Evolutionary conservation across 2,329 filamentous ascomycete species (phyloP).

Genomic region (Diplodia corticola): DNA sequence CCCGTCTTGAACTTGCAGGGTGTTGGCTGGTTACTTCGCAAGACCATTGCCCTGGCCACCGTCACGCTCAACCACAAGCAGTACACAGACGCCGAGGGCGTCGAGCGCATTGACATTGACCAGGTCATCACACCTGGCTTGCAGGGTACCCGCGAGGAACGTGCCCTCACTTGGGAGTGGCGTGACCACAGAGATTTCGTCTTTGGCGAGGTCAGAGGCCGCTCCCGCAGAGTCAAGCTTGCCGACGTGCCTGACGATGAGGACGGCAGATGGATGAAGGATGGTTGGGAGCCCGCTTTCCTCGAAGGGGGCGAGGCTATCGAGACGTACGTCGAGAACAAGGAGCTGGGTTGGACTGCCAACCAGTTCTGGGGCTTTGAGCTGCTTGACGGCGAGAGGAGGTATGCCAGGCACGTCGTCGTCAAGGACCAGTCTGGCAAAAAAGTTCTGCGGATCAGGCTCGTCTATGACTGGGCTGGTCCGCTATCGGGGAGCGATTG

Average conservation of each 20-base stretch:
- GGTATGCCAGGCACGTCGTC: slow-evolving; percentile 35
- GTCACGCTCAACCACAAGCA: slow-evolving; percentile 64
- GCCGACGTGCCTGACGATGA: slow-evolving; percentile 19
- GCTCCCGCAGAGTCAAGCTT: slow-evolving; percentile 52
- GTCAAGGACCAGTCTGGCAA: slow-evolving; percentile 34
- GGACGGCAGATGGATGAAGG: slow-evolving; percentile 5
- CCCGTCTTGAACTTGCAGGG: slow-evolving; percentile 64
- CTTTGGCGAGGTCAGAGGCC: slow-evolving; percentile 70
- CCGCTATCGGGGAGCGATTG: too few species aligned
- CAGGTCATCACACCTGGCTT: slow-evolving; percentile 68
- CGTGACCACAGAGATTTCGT: slow-evolving; percentile 75
- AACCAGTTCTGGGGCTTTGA: slow-evolving; percentile 38
- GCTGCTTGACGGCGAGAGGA: slow-evolving; percentile 34
- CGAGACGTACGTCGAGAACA: slow-evolving; percentile 38
- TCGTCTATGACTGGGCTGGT: slow-evolving; percentile 1
- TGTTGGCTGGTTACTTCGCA: slow-evolving; percentile 66
- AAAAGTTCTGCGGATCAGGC: not conserved
- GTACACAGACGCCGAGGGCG: slow-evolving; percentile 40
- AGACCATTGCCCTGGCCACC: slow-evolving; percentile 67
- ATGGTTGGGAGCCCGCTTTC: slow-evolving; percentile 33
- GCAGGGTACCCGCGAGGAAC: slow-evolving; percentile 62
- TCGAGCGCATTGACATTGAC: slow-evolving; percentile 62
- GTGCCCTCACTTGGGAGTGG: slow-evolving; percentile 57
- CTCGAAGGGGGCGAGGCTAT: slow-evolving; percentile 29
- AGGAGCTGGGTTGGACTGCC: slow-evolving; percentile 38